Conservation (phyloP, 116 monocot genomes). For the Dioscorea cayenensis region DNA sequence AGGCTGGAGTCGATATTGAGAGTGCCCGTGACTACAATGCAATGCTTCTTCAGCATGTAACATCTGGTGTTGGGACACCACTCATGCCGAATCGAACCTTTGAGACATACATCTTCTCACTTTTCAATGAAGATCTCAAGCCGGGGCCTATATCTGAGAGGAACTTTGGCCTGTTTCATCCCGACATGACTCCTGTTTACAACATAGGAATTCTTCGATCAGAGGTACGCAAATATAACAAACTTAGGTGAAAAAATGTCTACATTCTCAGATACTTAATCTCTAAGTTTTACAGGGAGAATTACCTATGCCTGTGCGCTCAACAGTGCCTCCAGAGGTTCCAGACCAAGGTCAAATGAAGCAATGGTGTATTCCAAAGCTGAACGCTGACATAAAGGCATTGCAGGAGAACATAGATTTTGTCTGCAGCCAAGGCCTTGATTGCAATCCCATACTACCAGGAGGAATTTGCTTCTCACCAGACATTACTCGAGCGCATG, state of each 20-base stretch:
- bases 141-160: slow-evolving; percentile 48
- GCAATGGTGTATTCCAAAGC: slow-evolving; percentile 52
- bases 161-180: slow-evolving; percentile 49
- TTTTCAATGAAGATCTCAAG: slow-evolving; percentile 64
- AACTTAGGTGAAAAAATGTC: no score
- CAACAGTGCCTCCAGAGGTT: not conserved
- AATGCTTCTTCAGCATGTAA: slow-evolving; percentile 16
- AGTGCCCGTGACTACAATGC: slow-evolving; percentile 31
- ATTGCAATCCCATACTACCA: slow-evolving; percentile 36
- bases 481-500: slow-evolving; percentile 29
- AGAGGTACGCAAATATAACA: not conserved
- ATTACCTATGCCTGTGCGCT: not conserved
- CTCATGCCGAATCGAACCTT: slow-evolving; percentile 44
- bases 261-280: not conserved
- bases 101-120: slow-evolving; percentile 45
- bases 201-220: slow-evolving; percentile 31
- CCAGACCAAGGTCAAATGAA: not conserved
- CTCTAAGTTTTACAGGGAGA: not conserved
- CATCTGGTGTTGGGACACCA: slow-evolving; percentile 40
- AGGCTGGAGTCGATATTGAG: slow-evolving; percentile 19
- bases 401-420: slow-evolving; percentile 55
- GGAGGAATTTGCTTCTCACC: slow-evolving; percentile 44
- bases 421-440: slow-evolving; percentile 40
- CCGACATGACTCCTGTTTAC: slow-evolving; percentile 42
- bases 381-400: slow-evolving; percentile 3